phyloP scores from a whole-genome alignment of 768 basidiomycete genomes.

The Mycena latifolia region DNA sequence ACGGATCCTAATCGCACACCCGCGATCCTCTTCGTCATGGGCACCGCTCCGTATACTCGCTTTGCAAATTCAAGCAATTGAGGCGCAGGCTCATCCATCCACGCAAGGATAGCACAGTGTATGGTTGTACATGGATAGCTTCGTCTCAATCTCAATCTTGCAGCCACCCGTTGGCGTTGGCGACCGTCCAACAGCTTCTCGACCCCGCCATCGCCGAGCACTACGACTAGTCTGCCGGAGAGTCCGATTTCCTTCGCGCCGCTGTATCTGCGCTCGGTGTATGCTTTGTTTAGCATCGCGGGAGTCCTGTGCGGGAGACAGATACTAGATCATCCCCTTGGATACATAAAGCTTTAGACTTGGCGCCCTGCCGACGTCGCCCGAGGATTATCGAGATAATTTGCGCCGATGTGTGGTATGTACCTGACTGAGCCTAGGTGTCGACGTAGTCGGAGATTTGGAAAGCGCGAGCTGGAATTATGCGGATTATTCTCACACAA shows the following conservation, averaged over 20 bases:
- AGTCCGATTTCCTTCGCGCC: neutral
- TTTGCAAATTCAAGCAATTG: neutral
- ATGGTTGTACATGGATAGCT: no score
- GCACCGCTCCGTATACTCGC: neutral
- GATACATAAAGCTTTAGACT: neutral
- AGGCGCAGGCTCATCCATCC: neutral
- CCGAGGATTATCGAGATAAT: no score
- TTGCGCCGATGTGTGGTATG: no score
- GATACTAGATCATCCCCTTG: constrained; percentile 19
- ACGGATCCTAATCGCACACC: no score
- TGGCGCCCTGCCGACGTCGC: constrained; percentile 7
- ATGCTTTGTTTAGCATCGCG: neutral
- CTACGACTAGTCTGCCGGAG: neutral
- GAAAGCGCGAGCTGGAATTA: neutral
- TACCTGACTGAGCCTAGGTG: no score
- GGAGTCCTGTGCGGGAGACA: no score
- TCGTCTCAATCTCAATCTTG: no score
- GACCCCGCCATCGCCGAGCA: constrained; percentile 9
- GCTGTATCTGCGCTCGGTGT: neutral
- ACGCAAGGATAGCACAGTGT: no score
- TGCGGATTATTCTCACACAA: neutral
- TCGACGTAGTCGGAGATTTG: constrained; percentile 17
- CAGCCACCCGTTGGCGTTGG: constrained; percentile 2
- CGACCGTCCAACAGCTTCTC: constrained; percentile 14
- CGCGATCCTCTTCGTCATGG: neutral